Evolutionary conservation across 306 rosid species (phyloP).

Genomic region (Lathyrus aphaca): DNA sequence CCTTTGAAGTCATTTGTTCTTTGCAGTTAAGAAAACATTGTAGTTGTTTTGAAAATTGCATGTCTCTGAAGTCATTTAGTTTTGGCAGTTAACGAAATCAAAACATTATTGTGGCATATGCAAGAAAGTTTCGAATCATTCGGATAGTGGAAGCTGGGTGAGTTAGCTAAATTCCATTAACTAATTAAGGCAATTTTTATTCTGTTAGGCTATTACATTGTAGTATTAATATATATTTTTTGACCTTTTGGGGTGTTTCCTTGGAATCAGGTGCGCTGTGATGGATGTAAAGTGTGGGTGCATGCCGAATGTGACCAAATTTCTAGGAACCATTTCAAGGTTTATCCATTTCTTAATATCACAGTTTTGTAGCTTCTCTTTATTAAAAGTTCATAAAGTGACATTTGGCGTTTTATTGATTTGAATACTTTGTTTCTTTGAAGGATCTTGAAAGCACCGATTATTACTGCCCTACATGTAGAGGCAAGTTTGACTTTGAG

Average conservation of each 20-base stretch:
- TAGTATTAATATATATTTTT: conserved; percentile 2
- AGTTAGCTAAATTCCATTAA: conserved; percentile 48
- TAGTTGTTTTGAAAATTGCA: conserved; percentile 12
- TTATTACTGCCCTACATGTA: conserved; percentile 97
- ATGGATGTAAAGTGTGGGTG: conserved; percentile 99
- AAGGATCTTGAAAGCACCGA: conserved; percentile 93
- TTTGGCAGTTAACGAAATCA: conserved; percentile 75
- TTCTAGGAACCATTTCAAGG: conserved; percentile 84
- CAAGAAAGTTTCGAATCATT: conserved; percentile 89
- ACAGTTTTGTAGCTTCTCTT: conserved; percentile 28
- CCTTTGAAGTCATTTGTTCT: conserved; percentile 33
- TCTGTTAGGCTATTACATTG: conserved; percentile 30
- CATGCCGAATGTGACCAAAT: conserved; percentile 96
- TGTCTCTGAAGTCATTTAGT: conserved; percentile 34
- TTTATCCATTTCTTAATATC: conserved; percentile 42
- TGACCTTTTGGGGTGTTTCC: conserved; percentile 29
- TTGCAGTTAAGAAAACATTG: conserved; percentile 52
- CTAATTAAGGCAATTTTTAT: conserved; percentile 21
- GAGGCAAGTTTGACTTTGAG: conserved; percentile 93
- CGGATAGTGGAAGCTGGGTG: conserved; percentile 99
- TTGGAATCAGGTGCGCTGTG: conserved; percentile 88
- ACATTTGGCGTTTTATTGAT: conserved; percentile 45
- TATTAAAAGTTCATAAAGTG: conserved; percentile 33
- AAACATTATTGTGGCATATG: conserved; percentile 98
- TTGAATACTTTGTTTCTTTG: conserved; percentile 33